Conservation (phyloP, 2,329 filamentous ascomycete genomes). For the Cladophialophora carrionii region DNA sequence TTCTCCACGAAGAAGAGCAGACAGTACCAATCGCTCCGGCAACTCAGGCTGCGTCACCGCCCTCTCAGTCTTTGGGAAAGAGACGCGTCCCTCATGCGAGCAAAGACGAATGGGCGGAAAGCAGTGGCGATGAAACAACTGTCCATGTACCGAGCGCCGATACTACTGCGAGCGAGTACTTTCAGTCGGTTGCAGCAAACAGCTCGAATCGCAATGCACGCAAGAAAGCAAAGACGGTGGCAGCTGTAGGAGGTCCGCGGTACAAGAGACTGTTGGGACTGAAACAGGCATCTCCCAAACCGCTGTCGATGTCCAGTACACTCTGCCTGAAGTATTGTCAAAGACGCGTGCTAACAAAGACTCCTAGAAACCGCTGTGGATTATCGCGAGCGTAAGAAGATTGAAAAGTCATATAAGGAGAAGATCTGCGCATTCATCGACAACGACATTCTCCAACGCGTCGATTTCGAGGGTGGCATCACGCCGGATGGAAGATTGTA, state of each 20-base stretch:
- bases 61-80: neutral
- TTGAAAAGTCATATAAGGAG: constrained; percentile 13
- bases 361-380: constrained; percentile 15
- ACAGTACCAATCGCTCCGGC: neutral
- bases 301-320: neutral
- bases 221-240: neutral
- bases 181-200: neutral
- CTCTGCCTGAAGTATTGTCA: neutral
- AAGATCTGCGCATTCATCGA: constrained; percentile 21
- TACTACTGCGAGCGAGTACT: neutral
- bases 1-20: neutral
- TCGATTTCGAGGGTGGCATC: constrained; percentile 24
- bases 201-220: neutral
- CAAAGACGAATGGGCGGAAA: constrained; percentile 11
- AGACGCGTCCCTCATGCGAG: neutral
- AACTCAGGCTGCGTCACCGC: neutral
- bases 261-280: neutral
- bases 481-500: constrained; percentile 24
- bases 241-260: neutral
- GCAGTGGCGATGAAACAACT: neutral
- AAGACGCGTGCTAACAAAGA: neutral
- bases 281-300: neutral
- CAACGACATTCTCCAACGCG: constrained; percentile 21
- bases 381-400: constrained; percentile 17
- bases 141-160: neutral